Conservation (phyloP, 768 basidiomycete species). For the Calocera cornea region DNA sequence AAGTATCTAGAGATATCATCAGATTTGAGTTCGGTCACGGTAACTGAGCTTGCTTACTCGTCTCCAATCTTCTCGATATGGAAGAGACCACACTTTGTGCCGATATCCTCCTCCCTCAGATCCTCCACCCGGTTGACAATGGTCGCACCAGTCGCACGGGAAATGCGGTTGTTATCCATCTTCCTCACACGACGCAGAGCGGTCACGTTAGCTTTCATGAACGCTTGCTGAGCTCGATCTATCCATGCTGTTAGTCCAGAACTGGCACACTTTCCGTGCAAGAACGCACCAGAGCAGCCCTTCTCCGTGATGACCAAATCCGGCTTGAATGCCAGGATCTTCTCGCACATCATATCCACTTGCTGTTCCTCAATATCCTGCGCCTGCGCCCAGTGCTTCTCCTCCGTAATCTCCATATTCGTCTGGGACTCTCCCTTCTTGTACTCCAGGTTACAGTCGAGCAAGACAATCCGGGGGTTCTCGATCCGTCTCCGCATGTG, state of each 20-base stretch:
- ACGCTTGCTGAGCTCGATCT: slow-evolving; percentile 90
- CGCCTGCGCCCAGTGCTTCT: slow-evolving; percentile 81
- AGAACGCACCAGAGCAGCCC: slow-evolving; percentile 77
- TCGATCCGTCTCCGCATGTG: slow-evolving; percentile 86
- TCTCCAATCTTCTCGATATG: slow-evolving; percentile 94
- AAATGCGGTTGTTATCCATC: slow-evolving; percentile 97
- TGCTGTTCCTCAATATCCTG: slow-evolving; percentile 97
- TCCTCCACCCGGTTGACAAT: slow-evolving; percentile 97
- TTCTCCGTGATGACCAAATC: slow-evolving; percentile 95
- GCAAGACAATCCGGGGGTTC: slow-evolving; percentile 74
- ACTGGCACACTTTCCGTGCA: not conserved
- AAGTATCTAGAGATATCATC: slow-evolving; percentile 56
- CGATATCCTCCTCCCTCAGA: slow-evolving; percentile 79
- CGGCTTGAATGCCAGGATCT: slow-evolving; percentile 84
- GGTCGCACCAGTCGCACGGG: slow-evolving; percentile 86
- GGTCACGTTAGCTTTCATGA: slow-evolving; percentile 78
- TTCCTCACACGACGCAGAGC: slow-evolving; percentile 95
- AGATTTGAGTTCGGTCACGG: not conserved
- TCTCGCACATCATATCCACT: slow-evolving; percentile 71
- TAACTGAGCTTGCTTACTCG: slow-evolving; percentile 37
- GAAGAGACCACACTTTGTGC: slow-evolving; percentile 91
- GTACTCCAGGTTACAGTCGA: slow-evolving; percentile 95
- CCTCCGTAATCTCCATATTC: slow-evolving; percentile 94
- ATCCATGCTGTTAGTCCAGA: not conserved
- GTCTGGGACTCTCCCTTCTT: slow-evolving; percentile 99